These are phyloP conservation scores for Leucaena leucocephala DNA, from an alignment of 306 rosid genomes.

Conservation along the genomic window DNA sequence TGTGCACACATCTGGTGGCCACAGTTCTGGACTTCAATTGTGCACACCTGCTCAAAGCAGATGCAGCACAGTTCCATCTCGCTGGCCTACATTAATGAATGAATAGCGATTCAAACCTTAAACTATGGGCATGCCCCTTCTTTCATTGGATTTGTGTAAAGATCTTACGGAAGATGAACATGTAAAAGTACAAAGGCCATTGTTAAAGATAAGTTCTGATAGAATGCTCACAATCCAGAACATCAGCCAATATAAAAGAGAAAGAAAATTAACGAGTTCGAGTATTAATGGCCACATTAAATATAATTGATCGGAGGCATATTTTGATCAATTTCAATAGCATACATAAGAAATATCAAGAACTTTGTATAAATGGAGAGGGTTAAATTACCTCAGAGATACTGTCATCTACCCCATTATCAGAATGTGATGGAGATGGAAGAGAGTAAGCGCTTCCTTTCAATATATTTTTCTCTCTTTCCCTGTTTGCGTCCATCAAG, in stretches of 20 bases:
- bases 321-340: background rate
- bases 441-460: conserved; percentile 63
- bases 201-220: background rate
- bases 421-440: conserved; percentile 73
- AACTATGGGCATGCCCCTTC: background rate
- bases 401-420: conserved; percentile 53
- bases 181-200: background rate
- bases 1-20: conserved; percentile 99
- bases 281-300: background rate
- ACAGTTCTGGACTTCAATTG: conserved; percentile 83
- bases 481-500: conserved; percentile 80
- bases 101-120: conserved; percentile 6
- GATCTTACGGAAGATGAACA: background rate
- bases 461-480: conserved; percentile 83
- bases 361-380: background rate
- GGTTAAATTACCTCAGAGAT: conserved; percentile 71
- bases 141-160: background rate
- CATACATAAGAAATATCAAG: conserved; percentile 14
- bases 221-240: background rate
- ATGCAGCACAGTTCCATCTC: conserved; percentile 87
- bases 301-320: conserved; percentile 1
- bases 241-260: background rate
- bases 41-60: conserved; percentile 91
- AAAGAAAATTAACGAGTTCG: background rate
- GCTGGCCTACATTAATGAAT: conserved; percentile 67